Evolutionary conservation across 164 flowering plant genomes (phyloP), one percentile per base, ranked within the genome.

Genomic region (Dillenia suffruticosa): DNA sequence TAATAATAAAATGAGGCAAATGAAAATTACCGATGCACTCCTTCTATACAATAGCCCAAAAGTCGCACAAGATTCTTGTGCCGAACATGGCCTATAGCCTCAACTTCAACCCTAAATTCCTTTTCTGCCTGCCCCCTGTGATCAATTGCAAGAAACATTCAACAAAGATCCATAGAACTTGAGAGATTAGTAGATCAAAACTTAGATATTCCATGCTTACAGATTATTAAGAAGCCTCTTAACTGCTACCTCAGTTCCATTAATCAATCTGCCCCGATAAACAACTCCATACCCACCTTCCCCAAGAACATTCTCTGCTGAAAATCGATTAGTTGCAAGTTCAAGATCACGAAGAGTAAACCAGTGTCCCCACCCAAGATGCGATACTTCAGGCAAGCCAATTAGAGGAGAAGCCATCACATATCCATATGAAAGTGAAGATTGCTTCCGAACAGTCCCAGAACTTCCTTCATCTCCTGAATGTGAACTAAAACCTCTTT

Each of bases 301-400:
- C 44, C 97, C 97, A 68, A 91, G 72, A 46, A 87, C 70, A 79
- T 89, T 81, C 43, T 81, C 88, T 14, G 79, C 49, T 1, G 94
- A 73, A 66, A 91, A 89, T 26, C 84, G 84, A 56, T 74, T 77
- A 1, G 97, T 91, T 3, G 90, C 91, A 46, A 68, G 63, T 43
- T 89, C 78, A 54, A 91, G 93, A 69, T 91, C 96, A 65, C 97
- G 76, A 19, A 91, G 86, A 12, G 97, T 91, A 71, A 91, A 91
- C 96, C 97, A 91, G 63, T 89, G 97, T 24, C 97, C 97, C 97
- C 97, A 91, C 6, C 96, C 97, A 73, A 91, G 93, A 73, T 87
- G 96, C 8, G 97, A 89, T 40, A 77, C 62, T 76, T 91, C 97
- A 19, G 97, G 97, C 70, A 91, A 73, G 50, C 97, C 97, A 68